Base-by-base conservation (phyloP, 2,329 filamentous ascomycete genomes). In the Didymellaceae sp. region DNA sequence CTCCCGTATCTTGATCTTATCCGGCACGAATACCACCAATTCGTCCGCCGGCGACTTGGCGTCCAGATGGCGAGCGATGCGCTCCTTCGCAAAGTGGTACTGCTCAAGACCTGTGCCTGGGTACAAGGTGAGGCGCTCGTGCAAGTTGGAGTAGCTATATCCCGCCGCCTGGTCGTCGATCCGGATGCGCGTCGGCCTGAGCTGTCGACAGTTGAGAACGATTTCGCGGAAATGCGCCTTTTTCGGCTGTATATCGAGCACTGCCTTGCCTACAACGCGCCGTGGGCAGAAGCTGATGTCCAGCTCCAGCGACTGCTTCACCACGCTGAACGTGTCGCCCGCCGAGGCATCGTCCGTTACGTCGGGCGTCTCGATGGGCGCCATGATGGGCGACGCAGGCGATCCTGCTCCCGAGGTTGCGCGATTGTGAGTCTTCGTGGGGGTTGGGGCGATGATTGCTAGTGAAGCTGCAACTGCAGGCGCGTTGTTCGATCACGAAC, bases 301-400 rank as follows among this genome's bases (percentile, higher is more conserved):
- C 53, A 99, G 80, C 64, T 91, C 87, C 40, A 99, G 87, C 71
- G 90, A 89, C 75, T 97, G 93, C 75, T 91, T 88, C 45, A 90
- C 81, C 50, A 97, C 78, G 38, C 78, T 78, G 65, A 81, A 86
- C 22, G 62, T 62, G 59, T 64, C 65, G 58, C 61, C 61, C 52
- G 62, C 54, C 59, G 65, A 59, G 52, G 65, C 59, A 45, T 67
- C 66, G 58, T 69, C 68, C 58, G 52, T 49, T 40, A 55, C 52
- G 32, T 63, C 64, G 52, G 66, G 62, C 54, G 58, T 66, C 59
- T 65, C 63, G 63, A 61, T 58, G 58, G 60, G 61, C 65, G 65
- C 60, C 62, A 68, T 65, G 52, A 30, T 58, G 47, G 62, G 61
- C 62, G 58, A 51, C 58, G 61, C 63, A 63, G 60, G 62, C 55